phyloP scores from a whole-genome alignment of 1,139 yeast genomes.

The Blastobotrys buckinghamii region DNA sequence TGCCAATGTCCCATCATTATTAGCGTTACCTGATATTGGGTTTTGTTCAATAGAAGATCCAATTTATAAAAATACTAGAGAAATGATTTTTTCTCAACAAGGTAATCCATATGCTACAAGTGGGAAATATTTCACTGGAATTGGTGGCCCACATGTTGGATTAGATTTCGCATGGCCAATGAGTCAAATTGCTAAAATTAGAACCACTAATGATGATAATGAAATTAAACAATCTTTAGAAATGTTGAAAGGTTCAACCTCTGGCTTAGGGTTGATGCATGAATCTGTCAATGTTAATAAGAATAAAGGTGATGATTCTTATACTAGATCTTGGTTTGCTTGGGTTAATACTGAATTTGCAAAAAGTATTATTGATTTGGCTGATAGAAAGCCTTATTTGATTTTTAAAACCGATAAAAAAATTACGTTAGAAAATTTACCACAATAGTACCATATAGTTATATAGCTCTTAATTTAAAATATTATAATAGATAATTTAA shows the following conservation, averaged over 20 bases:
- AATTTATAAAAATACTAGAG: conserved; percentile 68
- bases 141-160: conserved; percentile 92
- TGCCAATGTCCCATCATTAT: conserved; percentile 77
- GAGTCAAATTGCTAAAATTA: conserved; percentile 66
- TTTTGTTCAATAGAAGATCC: conserved; percentile 45
- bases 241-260: conserved; percentile 55
- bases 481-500: no score
- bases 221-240: conserved; percentile 54
- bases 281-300: conserved; percentile 70
- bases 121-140: conserved; percentile 62
- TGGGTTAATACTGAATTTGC: conserved; percentile 95
- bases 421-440: conserved; percentile 3
- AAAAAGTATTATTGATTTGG: conserved; percentile 69
- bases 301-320: conserved; percentile 29
- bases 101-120: conserved; percentile 75
- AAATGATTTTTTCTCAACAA: conserved; percentile 57
- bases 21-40: conserved; percentile 75
- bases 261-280: conserved; percentile 74
- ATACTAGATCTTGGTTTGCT: conserved; percentile 82
- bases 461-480: no score
- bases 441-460: neutral
- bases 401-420: conserved; percentile 41
- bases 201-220: conserved; percentile 66
- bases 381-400: conserved; percentile 66
- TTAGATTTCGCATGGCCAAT: conserved; percentile 83